These are phyloP conservation scores for Dimargaris cristalligena DNA, from an alignment of 192 early-diverging fungal species.

Conservation along the genomic window DNA sequence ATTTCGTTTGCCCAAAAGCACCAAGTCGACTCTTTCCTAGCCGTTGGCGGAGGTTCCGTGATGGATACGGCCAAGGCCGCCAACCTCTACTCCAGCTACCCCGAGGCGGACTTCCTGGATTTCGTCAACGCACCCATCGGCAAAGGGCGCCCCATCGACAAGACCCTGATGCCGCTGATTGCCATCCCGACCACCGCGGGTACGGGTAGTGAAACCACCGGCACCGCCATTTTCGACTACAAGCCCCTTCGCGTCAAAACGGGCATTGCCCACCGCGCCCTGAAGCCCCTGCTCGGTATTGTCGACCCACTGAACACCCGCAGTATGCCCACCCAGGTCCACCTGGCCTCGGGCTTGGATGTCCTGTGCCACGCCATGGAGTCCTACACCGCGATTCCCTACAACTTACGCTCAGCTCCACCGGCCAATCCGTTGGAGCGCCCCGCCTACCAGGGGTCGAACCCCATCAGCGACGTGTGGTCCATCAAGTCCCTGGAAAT, in stretches of 20 bases:
- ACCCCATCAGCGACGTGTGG: constrained; percentile 88
- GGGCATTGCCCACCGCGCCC: constrained; percentile 67
- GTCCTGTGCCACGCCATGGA: constrained; percentile 84
- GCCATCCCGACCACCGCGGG: constrained; percentile 50
- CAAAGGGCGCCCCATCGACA: constrained; percentile 56
- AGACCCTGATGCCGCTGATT: constrained; percentile 61
- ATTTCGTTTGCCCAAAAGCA: constrained; percentile 61
- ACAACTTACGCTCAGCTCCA: constrained; percentile 52
- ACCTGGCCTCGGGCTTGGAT: constrained; percentile 71
- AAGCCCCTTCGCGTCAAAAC: constrained; percentile 70
- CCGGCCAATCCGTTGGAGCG: constrained; percentile 65
- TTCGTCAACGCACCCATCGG: constrained; percentile 90
- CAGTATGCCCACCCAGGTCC: constrained; percentile 72
- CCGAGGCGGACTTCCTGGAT: constrained; percentile 69
- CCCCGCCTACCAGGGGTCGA: constrained; percentile 84
- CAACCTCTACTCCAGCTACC: constrained; percentile 67
- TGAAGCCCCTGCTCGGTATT: constrained; percentile 73
- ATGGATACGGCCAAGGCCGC: constrained; percentile 88
- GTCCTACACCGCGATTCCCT: constrained; percentile 82
- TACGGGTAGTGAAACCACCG: constrained; percentile 80
- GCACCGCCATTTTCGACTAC: constrained; percentile 88
- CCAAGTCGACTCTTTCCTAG: constrained; percentile 67
- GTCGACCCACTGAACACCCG: constrained; percentile 78
- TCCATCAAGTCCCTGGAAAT: constrained; percentile 59
- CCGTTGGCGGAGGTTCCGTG: constrained; percentile 80